Evolutionary conservation across 2,329 filamentous ascomycete species (phyloP).

Genomic region (Dothiorella sarmentorum): DNA sequence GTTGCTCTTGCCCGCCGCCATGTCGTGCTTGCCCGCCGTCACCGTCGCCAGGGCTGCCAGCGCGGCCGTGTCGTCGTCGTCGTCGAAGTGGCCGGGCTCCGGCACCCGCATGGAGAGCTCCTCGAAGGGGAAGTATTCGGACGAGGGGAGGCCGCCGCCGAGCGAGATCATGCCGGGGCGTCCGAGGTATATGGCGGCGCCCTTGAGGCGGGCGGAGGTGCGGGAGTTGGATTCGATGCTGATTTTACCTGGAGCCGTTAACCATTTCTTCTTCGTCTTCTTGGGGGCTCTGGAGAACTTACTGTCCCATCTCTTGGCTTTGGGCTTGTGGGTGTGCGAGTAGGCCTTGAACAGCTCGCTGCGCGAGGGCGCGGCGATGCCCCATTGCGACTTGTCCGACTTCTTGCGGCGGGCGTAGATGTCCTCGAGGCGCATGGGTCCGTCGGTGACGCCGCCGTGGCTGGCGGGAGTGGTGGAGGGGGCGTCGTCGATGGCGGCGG

Average conservation of each 20-base stretch:
- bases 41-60: conserved; percentile 51
- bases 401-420: conserved; percentile 67
- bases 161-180: conserved; percentile 85
- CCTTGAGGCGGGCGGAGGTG: conserved; percentile 65
- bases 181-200: conserved; percentile 73
- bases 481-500: background rate
- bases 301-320: conserved; percentile 83
- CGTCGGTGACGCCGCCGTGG: conserved; percentile 44
- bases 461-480: background rate
- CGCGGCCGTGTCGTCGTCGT: no score
- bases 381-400: conserved; percentile 67
- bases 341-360: conserved; percentile 80
- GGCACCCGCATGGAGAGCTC: conserved; percentile 73
- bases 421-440: conserved; percentile 53
- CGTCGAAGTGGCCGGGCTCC: conserved; percentile 64
- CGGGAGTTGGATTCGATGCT: conserved; percentile 54
- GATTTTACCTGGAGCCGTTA: conserved; percentile 22
- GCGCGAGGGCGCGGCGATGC: conserved; percentile 71
- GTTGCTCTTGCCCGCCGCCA: conserved; percentile 58
- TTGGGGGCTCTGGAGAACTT: conserved; percentile 40
- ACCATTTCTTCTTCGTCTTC: background rate
- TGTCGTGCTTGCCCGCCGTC: conserved; percentile 79
- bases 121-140: conserved; percentile 90
- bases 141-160: conserved; percentile 84
- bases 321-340: conserved; percentile 62